Evolutionary conservation across 2,329 filamentous ascomycete species (phyloP), one percentile per base, ranked within the genome.

Genomic region (Penicillium freii): DNA sequence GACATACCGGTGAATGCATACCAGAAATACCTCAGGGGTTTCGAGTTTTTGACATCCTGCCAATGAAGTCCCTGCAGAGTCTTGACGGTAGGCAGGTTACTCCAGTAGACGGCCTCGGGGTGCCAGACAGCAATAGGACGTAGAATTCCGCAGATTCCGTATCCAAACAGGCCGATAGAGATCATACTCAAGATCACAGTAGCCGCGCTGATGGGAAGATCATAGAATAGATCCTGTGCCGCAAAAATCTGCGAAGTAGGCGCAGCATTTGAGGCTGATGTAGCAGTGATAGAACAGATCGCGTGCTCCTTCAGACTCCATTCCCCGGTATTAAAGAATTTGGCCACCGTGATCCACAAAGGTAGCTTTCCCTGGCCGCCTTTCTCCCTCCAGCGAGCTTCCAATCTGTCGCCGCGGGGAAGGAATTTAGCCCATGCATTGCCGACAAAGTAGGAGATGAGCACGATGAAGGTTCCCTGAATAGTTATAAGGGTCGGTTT

Each of bases 301-400:
- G 81, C 73, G 36, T 86, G 83, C 63, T 86, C 83, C 61, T 85
- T 85, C 33, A 85, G 69, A 29, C 73, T 74, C 78, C 80, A 86
- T 0, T 76, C 77, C 0, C 82, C 79, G 5, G 70, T 70, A 61
- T 85, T 85, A 62, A 85, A 23, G 47, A 85, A 78, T 7, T 70
- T 72, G 17, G 78, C 33, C 17, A 75, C 11, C 1, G 54, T 61
- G 45, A 84, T 79, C 66, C 71, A 78, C 0, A 60, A 23, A 0
- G 82, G 82, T 17, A 69, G 66, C 31, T 74, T 73, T 3, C 77
- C 80, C 4, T 77, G 66, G 7, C 75, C 75, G 4, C 75, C 74
- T 19, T 68, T 66, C 4, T 65, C 73, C 45, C 77, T 75, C 81
- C 82, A 84, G 42, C 73, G 68, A 27, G 78, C 74, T 56, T 82